Conservation (phyloP, 345 rosid species). For the Pistacia integerrima region DNA sequence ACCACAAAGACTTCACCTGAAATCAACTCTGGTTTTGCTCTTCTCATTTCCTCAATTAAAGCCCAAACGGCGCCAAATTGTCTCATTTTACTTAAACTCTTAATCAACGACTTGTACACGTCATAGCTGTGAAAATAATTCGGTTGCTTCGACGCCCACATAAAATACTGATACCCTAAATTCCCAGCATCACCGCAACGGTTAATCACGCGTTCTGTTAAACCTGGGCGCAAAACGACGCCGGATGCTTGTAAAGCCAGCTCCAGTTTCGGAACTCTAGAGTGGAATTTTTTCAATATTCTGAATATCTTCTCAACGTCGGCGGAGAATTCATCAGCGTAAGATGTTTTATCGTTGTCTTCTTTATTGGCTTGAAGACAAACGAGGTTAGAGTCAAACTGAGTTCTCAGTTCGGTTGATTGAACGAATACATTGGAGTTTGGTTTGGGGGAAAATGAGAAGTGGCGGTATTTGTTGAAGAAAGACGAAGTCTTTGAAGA, state of each 20-base stretch:
- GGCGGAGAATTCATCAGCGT: conserved; percentile 54
- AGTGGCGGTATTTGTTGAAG: conserved; percentile 10
- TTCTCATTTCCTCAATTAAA: conserved; percentile 85
- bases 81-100: conserved; percentile 78
- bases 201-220: conserved; percentile 77
- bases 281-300: conserved; percentile 68
- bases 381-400: conserved; percentile 41
- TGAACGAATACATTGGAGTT: neutral
- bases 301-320: conserved; percentile 85
- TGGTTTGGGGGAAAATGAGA: conserved; percentile 15
- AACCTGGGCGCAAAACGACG: conserved; percentile 57
- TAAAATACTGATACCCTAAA: conserved; percentile 77
- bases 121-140: conserved; percentile 67
- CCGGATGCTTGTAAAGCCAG: conserved; percentile 81
- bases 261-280: conserved; percentile 75
- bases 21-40: conserved; percentile 65
- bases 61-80: conserved; percentile 89
- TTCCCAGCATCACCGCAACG: conserved; percentile 94
- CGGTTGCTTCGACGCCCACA: conserved; percentile 85
- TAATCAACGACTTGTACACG: conserved; percentile 73
- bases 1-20: conserved; percentile 70
- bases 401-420: neutral
- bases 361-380: conserved; percentile 35
- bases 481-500: conserved; percentile 18
- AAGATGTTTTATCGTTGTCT: conserved; percentile 15